Evolutionary conservation across 495 filamentous ascomycete species (phyloP), one percentile per base, ranked within the genome.

Genomic region (Pseudoneurospora amorphoporcata): DNA sequence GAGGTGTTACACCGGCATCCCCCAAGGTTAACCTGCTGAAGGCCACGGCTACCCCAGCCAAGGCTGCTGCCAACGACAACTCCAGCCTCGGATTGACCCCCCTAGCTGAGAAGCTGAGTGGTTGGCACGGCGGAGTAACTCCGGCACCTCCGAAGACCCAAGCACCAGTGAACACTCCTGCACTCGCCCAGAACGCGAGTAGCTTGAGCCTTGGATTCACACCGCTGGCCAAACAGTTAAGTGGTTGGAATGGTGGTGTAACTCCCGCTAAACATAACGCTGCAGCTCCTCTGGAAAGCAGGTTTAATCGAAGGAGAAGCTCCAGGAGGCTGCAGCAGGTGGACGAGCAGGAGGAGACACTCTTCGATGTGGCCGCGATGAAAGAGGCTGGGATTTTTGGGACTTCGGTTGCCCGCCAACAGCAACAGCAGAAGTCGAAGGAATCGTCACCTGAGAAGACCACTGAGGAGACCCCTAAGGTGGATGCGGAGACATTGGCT

Each of bases 161-260:
- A 61, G 6, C 29, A 17, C 14, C 53, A 4, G 12, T 12, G 14
- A 61, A 61, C 12, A 65, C 53, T 37, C 29, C 53, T 0, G 29
- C 53, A 37, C 29, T 3, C 14, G 14, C 32, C 7, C 35, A 17
- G 29, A 32, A 8, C 3, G 53, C 35, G 53, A 65, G 0, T 8
- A 37, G 16, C 3, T 4, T 1, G 29, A 35, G 53, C 53, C 29
- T 88, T 43, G 87, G 87, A 17, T 89, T 92, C 68, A 90, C 90
- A 3, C 87, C 90, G 14, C 79, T 92, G 19, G 87, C 89, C 29
- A 78, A 84, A 8, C 86, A 90, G 72, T 79, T 93, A 8, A 85
- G 81, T 71, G 80, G 83, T 6, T 92, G 92, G 90, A 84, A 85
- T 71, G 84, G 88, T 1, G 78, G 76, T 32, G 42, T 58, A 1